Conservation (phyloP, 805 yeast genomes). For the Yamadazyma insecticola region DNA sequence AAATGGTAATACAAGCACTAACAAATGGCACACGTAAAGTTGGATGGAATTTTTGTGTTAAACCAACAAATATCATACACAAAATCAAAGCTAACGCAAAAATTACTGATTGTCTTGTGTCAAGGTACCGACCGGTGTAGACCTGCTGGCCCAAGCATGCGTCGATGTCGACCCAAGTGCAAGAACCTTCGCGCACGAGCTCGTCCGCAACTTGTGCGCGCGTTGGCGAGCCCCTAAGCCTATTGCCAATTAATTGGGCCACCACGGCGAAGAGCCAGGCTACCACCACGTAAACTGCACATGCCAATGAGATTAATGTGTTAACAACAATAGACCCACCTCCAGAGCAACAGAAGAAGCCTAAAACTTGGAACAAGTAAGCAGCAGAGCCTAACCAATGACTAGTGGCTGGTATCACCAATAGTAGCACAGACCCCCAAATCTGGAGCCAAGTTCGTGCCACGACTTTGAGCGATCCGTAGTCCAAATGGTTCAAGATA, state of each 20-base stretch:
- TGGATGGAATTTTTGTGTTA: slow-evolving; percentile 14
- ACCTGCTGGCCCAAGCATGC: slow-evolving; percentile 16
- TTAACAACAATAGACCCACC: slow-evolving; percentile 20
- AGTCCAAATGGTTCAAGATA: slow-evolving; percentile 21
- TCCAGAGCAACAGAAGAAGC: slow-evolving; percentile 23
- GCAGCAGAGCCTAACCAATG: slow-evolving; percentile 27
- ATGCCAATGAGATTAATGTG: slow-evolving; percentile 11
- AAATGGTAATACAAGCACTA: slow-evolving; percentile 16
- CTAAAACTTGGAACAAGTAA: slow-evolving; percentile 23
- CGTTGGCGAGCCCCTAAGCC: slow-evolving; percentile 22
- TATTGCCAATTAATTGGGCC: slow-evolving; percentile 19
- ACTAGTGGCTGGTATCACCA: slow-evolving; percentile 18
- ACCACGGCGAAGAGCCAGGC: slow-evolving; percentile 22
- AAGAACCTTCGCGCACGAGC: slow-evolving; percentile 21
- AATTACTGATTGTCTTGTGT: slow-evolving; percentile 19
- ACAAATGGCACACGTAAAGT: slow-evolving; percentile 16
- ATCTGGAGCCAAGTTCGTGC: slow-evolving; percentile 23
- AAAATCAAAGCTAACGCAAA: slow-evolving; percentile 18
- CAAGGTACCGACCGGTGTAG: slow-evolving; percentile 23
- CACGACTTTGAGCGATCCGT: slow-evolving; percentile 19
- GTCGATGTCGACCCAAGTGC: slow-evolving; percentile 15
- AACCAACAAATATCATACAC: slow-evolving; percentile 20
- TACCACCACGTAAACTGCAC: slow-evolving; percentile 12
- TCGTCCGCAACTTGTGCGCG: slow-evolving; percentile 10
- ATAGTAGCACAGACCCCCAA: slow-evolving; percentile 21